phyloP scores from a whole-genome alignment of 2,329 filamentous ascomycete genomes.

The Phialophora macrospora region DNA sequence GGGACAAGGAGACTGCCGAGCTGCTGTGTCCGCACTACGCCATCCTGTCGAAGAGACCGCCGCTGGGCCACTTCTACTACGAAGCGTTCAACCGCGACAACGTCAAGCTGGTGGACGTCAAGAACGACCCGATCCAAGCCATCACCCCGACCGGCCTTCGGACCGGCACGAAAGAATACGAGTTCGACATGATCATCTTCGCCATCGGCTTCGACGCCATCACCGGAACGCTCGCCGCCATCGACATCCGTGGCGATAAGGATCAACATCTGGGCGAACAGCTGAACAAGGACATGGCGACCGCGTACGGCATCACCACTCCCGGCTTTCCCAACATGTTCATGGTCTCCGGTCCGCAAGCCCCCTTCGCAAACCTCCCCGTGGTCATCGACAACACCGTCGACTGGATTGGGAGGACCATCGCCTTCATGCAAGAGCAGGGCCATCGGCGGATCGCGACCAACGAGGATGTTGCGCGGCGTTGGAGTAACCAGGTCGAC shows the following conservation, averaged over 20 bases:
- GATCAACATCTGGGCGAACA: conserved; percentile 37
- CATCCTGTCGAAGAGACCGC: conserved; percentile 35
- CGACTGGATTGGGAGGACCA: conserved; percentile 50
- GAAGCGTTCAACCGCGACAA: conserved; percentile 48
- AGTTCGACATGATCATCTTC: conserved; percentile 49
- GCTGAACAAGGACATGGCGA: conserved; percentile 43
- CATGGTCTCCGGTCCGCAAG: conserved; percentile 60
- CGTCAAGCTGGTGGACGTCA: conserved; percentile 55
- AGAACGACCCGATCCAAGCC: conserved; percentile 49
- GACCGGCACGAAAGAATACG: conserved; percentile 46
- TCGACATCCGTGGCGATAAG: conserved; percentile 40
- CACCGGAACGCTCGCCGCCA: conserved; percentile 48
- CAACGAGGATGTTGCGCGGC: conserved; percentile 49
- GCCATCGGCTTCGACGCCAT: conserved; percentile 52
- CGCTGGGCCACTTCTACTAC: conserved; percentile 38
- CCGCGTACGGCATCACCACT: conserved; percentile 51
- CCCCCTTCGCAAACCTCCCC: conserved; percentile 59
- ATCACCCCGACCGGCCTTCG: conserved; percentile 50
- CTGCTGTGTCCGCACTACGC: conserved; percentile 56
- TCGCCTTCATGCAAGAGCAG: conserved; percentile 20
- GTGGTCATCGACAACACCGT: conserved; percentile 59
- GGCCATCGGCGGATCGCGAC: conserved; percentile 58
- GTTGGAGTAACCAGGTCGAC: conserved; percentile 57
- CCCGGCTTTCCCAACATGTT: conserved; percentile 56
- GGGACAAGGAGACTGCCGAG: conserved; percentile 57